A percentile compares a stretch with the other conserved stretches of the same genome.
These are phyloP conservation scores for Solanum sparsipilum DNA, from an alignment of 257 asterid genomes.

Conservation along the genomic window DNA sequence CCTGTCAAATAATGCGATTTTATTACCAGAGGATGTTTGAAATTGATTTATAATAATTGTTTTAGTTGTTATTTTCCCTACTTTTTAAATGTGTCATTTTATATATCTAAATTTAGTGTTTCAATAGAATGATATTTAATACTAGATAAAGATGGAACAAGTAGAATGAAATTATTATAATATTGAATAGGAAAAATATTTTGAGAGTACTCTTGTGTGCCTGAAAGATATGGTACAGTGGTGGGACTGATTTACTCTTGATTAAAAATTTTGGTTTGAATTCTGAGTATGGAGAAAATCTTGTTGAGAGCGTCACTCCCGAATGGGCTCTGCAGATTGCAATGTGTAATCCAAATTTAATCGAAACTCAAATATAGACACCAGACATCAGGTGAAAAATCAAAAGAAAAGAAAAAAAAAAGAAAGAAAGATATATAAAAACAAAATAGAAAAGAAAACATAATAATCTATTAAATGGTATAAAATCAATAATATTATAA, in stretches of 20 bases:
- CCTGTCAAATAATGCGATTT: neutral
- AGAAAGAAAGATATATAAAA: neutral
- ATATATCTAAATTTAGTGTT: neutral
- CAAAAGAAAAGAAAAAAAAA: no score
- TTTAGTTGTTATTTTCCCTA: neutral
- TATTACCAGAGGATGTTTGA: neutral
- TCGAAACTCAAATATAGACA: no score
- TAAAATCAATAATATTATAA: neutral
- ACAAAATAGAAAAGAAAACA: neutral
- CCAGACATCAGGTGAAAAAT: no score
- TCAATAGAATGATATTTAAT: neutral
- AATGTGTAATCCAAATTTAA: no score
- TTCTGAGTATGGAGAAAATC: rapidly evolving
- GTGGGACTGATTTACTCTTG: rapidly evolving
- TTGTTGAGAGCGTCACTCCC: rapidly evolving
- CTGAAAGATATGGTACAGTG: neutral
- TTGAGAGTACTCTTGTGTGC: neutral
- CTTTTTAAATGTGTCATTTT: neutral
- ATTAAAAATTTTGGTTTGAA: rapidly evolving
- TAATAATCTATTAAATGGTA: neutral
- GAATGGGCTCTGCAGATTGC: no score
- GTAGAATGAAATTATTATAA: neutral
- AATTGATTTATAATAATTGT: neutral
- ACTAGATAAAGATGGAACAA: neutral
- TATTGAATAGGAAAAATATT: neutral